phyloP scores from a whole-genome alignment of 306 rosid genomes.

The Canavalia gladiata region DNA sequence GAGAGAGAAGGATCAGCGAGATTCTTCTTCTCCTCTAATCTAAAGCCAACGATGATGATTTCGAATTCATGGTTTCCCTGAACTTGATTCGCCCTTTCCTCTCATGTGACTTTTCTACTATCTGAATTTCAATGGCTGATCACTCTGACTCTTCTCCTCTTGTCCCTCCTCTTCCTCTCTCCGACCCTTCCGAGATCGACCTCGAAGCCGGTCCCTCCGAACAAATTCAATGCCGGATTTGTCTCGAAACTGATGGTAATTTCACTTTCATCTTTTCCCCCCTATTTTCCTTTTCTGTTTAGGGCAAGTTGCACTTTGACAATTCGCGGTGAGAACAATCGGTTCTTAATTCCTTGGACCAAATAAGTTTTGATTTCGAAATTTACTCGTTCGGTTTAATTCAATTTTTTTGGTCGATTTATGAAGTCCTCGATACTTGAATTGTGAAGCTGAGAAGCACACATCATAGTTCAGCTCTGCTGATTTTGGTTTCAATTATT shows the following conservation, averaged over 20 bases:
- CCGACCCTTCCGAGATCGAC: conserved; percentile 81
- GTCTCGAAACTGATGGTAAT: conserved; percentile 96
- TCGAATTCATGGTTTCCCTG: conserved; percentile 35
- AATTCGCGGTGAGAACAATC: not conserved
- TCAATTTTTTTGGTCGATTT: not conserved
- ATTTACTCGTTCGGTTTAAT: not conserved
- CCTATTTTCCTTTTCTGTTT: conserved; percentile 43
- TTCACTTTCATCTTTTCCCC: not conserved
- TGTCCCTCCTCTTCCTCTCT: conserved; percentile 69
- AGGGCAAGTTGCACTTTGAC: conserved; percentile 30
- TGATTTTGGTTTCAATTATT: conserved; percentile 10
- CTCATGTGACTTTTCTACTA: conserved; percentile 31
- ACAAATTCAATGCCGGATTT: conserved; percentile 97
- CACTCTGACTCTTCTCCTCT: conserved; percentile 82
- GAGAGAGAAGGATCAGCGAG: conserved; percentile 26
- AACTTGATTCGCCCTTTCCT: not conserved
- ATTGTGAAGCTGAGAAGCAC: conserved; percentile 9
- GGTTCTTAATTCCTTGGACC: not conserved
- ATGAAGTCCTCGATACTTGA: not conserved
- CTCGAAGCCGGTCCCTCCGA: conserved; percentile 98
- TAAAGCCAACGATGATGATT: not conserved
- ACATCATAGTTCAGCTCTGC: not conserved
- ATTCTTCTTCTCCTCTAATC: conserved; percentile 44
- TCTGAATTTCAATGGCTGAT: conserved; percentile 72
- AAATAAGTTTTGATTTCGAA: not conserved